Conservation (phyloP, 768 basidiomycete genomes). For the Podaxis sp. region DNA sequence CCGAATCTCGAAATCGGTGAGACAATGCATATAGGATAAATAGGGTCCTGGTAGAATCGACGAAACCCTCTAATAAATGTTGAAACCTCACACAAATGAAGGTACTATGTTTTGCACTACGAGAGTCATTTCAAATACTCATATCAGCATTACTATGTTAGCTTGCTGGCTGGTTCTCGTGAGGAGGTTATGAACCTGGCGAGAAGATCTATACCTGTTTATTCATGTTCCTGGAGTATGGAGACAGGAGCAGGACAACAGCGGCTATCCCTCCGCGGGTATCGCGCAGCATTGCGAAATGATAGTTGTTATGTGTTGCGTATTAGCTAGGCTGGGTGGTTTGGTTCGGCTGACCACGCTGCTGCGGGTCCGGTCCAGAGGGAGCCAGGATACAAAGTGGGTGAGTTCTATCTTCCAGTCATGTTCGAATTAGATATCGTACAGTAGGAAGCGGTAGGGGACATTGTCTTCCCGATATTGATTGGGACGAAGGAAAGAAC, state of each 20-base stretch:
- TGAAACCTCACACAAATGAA: neutral
- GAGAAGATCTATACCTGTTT: neutral
- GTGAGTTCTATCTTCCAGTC: neutral
- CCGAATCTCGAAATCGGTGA: too few species aligned
- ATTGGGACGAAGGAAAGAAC: neutral
- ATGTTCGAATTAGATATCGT: constrained; percentile 2
- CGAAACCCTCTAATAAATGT: neutral
- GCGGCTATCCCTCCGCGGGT: constrained; percentile 1
- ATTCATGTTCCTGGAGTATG: neutral
- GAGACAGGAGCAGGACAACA: neutral
- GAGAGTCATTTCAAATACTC: neutral
- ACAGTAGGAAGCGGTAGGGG: neutral
- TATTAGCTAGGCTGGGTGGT: neutral
- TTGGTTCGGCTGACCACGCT: neutral
- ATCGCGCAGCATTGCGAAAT: constrained; percentile 3
- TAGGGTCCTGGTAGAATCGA: neutral
- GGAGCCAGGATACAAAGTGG: neutral
- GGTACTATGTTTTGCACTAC: neutral
- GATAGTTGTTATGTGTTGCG: neutral
- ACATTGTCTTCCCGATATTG: neutral
- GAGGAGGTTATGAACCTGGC: neutral
- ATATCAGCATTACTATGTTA: neutral
- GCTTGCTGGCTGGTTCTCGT: neutral
- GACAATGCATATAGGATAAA: neutral
- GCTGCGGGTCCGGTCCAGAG: neutral